Evolutionary conservation across 352 stramenopile genomes (phyloP).

Genomic region (Phytophthora colocasiae): DNA sequence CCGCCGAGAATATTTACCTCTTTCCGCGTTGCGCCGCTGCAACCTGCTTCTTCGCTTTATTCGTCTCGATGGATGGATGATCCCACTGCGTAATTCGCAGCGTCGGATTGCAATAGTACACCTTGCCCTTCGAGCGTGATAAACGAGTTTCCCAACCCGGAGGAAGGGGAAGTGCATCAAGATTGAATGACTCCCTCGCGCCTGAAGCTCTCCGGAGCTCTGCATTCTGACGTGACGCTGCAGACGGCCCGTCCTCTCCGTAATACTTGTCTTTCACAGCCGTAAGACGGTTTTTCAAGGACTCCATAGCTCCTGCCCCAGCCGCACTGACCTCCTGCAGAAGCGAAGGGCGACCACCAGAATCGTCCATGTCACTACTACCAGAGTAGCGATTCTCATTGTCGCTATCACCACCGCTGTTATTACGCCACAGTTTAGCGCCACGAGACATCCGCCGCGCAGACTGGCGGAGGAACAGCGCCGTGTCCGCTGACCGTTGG

Average conservation of each 20-base stretch:
- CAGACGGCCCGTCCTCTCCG: conserved; percentile 44
- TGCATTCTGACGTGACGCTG: conserved; percentile 18
- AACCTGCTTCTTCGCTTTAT: conserved; percentile 67
- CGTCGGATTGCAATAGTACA: conserved; percentile 86
- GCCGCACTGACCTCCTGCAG: conserved; percentile 71
- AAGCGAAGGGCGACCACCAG: conserved; percentile 58
- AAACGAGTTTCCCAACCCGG: conserved; percentile 81
- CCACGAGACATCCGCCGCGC: conserved; percentile 65
- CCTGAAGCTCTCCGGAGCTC: conserved; percentile 22
- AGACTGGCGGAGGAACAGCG: conserved; percentile 78
- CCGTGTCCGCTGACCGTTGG: conserved; percentile 79
- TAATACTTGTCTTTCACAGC: conserved; percentile 89
- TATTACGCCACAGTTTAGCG: conserved; percentile 66
- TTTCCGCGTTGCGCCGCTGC: conserved; percentile 49
- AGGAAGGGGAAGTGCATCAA: conserved; percentile 76
- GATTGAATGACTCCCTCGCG: conserved; percentile 65
- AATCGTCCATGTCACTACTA: conserved; percentile 54
- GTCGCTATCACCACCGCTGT: conserved; percentile 45
- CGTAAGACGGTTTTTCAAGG: conserved; percentile 70
- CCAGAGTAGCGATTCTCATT: conserved; percentile 59
- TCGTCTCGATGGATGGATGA: conserved; percentile 69
- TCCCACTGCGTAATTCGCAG: conserved; percentile 86
- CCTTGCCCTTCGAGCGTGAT: conserved; percentile 86
- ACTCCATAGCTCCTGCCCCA: conserved; percentile 70
- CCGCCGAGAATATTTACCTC: conserved; percentile 22